Conservation (phyloP, 73 alveolate genomes). For the Paramecium octaurelia region DNA sequence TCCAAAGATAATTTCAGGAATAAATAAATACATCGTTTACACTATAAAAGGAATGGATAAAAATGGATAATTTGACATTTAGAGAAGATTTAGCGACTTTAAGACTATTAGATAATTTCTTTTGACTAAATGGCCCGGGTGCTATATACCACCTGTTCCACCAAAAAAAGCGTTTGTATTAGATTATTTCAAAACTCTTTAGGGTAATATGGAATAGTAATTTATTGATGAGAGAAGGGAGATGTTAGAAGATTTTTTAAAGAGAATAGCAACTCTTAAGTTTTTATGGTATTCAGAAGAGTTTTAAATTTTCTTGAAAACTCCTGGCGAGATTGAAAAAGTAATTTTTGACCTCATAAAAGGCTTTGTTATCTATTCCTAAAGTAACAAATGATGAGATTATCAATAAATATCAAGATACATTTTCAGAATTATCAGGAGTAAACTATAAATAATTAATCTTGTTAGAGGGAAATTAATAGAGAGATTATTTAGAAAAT, state of each 20-base stretch:
- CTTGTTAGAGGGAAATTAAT: background rate
- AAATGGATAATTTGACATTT: conserved; percentile 74
- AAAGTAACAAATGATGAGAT: background rate
- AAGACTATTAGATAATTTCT: conserved; percentile 63
- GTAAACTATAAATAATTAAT: background rate
- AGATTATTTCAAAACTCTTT: background rate
- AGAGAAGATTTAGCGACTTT: conserved; percentile 82
- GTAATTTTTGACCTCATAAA: background rate
- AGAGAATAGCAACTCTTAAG: background rate
- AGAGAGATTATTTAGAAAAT: background rate
- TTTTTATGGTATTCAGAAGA: conserved; percentile 60
- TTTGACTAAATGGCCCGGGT: conserved; percentile 77
- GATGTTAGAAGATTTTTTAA: background rate
- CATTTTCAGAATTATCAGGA: background rate
- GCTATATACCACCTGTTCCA: conserved; percentile 86
- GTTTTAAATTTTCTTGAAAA: conserved; percentile 33
- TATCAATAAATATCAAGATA: background rate
- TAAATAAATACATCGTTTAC: conserved; percentile 57
- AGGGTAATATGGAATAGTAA: conserved; percentile 12
- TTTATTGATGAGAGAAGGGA: background rate
- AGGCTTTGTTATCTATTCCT: conserved; percentile 4
- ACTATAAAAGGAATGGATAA: conserved; percentile 74
- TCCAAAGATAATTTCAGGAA: conserved; percentile 44
- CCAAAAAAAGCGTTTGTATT: conserved; percentile 23
- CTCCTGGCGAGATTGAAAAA: conserved; percentile 17